Base-by-base conservation (phyloP, 306 rosid species). In the Vigna mungo region DNA sequence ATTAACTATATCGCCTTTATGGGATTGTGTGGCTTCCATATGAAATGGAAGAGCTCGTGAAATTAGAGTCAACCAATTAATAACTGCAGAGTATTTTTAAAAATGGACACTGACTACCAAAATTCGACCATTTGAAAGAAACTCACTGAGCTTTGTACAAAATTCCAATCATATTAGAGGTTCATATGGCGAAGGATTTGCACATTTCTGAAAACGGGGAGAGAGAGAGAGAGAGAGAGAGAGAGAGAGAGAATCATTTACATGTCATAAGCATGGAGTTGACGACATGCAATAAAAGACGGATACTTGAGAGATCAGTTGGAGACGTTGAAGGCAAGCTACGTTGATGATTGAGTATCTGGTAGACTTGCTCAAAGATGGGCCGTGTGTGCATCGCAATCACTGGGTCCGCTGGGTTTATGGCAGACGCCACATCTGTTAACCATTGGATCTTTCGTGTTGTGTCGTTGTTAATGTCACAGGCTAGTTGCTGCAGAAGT, bases 401-500 rank as follows among this genome's bases (percentile, higher is more conserved):
- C 91, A 84, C 82, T 1, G 91, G 91, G 80, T 93, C 91, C 0
- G 80, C 68, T 0, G 98, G 92, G 71, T 88, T 80, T 64, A 93
- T 91, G 71, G 89, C 89, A 0, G 88, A 61, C 0, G 97, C 94
- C 17, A 96, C 93, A 1, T 93, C 99, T 0, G 96, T 96, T 92
- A 96, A 88, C 99, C 99, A 93, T 2, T 85, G 75, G 5, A 93
- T 34, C 75, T 96, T 96, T 27, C 89, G 88, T 13, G 90, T 37
- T 41, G 84, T 18, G 16, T 93, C 97, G 0, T 76, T 87, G 89
- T 75, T 90, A 71, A 96, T 88, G 68, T 93, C 99, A 30, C 97
- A 96, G 0, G 97, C 97, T 85, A 96, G 66, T 78, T 96, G 99
- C 80, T 96, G 99, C 86, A 96, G 71, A 84, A 96, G 99, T 5